Percentiles rank a stretch among this genome's conserved stretches.
phyloP scores from a whole-genome alignment of 2,329 filamentous ascomycete species.

The Aspergillus piperis region DNA sequence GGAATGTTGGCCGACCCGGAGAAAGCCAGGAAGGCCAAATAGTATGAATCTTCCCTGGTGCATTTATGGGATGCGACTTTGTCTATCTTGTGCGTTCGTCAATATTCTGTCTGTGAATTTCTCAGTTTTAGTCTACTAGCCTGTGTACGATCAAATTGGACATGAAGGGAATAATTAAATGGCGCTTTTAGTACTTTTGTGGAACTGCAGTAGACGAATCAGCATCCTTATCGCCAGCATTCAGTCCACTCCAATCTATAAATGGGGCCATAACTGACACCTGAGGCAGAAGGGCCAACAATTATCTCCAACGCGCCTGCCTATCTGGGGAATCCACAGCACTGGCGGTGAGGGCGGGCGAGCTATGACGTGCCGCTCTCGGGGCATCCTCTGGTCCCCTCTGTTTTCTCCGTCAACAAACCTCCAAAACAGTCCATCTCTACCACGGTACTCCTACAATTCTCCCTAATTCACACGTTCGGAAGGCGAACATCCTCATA shows the following conservation, averaged over 20 bases:
- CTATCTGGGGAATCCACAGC: not conserved
- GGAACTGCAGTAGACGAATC: not conserved
- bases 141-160: no score
- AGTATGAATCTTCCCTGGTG: not conserved
- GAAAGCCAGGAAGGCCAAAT: slow-evolving; percentile 15
- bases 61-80: no score
- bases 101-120: no score
- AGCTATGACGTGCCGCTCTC: not conserved
- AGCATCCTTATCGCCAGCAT: not conserved
- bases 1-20: slow-evolving; percentile 22
- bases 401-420: not conserved
- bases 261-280: not conserved
- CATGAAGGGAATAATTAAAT: no score
- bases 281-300: not conserved
- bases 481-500: not conserved
- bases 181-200: no score
- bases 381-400: not conserved
- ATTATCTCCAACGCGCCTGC: not conserved
- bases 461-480: not conserved
- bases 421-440: not conserved
- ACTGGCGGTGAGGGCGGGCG: not conserved
- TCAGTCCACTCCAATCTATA: not conserved
- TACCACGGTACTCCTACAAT: not conserved
- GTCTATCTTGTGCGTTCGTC: no score
- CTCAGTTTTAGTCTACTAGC: no score